A percentile compares a stretch with the other conserved stretches of the same genome.
Conservation (phyloP, 257 asterid species). For the Fraxinus anomala region DNA sequence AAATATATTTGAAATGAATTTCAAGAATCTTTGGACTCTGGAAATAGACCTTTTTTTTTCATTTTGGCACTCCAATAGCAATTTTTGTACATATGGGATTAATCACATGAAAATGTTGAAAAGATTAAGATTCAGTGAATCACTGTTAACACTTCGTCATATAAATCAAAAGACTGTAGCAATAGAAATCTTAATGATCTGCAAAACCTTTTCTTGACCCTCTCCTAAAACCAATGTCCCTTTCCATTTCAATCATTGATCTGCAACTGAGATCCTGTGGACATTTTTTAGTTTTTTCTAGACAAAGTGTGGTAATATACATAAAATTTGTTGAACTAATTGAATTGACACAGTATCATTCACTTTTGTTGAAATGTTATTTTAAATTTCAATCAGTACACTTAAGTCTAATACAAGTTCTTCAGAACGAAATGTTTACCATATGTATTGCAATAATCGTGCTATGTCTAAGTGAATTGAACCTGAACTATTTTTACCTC, state of each 20-base stretch:
- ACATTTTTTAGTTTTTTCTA: neutral
- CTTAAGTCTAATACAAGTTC: constrained; percentile 1
- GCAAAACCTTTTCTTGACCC: neutral
- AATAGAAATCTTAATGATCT: neutral
- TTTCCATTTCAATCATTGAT: constrained; percentile 11
- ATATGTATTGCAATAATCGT: neutral
- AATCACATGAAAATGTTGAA: constrained; percentile 1
- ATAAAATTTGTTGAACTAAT: neutral
- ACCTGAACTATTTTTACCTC: constrained; percentile 46
- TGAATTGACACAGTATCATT: neutral
- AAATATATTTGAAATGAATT: neutral
- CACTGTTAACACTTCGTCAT: neutral
- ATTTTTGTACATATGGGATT: neutral
- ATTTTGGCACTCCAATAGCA: neutral
- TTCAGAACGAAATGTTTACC: constrained; percentile 4
- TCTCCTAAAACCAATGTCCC: constrained; percentile 5
- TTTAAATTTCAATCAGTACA: neutral
- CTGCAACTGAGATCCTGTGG: neutral
- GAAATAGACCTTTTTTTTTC: neutral
- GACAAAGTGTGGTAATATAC: neutral
- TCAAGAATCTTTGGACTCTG: constrained; percentile 7
- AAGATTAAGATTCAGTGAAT: neutral
- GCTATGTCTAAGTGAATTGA: neutral
- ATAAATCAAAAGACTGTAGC: constrained; percentile 2
- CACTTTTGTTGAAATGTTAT: neutral